Conservation (phyloP, 2,329 filamentous ascomycete genomes). For the Scedosporium minutisporum region DNA sequence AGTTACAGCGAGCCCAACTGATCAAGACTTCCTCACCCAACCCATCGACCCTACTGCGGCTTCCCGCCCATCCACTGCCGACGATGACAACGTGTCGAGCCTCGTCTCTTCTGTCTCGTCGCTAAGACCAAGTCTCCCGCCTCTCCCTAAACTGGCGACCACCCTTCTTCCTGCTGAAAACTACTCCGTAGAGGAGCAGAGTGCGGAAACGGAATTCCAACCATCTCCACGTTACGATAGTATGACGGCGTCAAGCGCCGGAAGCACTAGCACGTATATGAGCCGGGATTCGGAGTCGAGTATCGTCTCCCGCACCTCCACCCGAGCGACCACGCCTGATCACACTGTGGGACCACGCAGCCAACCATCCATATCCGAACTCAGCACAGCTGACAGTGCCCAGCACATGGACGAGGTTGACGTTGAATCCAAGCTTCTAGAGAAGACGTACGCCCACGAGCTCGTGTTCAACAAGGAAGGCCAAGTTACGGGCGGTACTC, state of each 20-base stretch:
- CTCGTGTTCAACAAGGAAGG: conserved; percentile 90
- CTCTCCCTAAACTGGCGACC: conserved; percentile 48
- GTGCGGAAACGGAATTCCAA: conserved; percentile 40
- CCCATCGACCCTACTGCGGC: conserved; percentile 21
- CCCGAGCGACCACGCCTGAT: conserved; percentile 80
- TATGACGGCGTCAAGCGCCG: conserved; percentile 65
- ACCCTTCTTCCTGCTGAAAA: conserved; percentile 36
- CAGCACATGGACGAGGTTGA: conserved; percentile 64
- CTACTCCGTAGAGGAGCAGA: conserved; percentile 35
- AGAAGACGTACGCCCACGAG: conserved; percentile 85
- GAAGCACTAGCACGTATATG: conserved; percentile 68
- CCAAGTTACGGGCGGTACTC: conserved; percentile 83
- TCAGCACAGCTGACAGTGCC: conserved; percentile 53
- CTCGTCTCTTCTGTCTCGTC: conserved; percentile 37
- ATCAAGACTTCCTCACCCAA: conserved; percentile 12
- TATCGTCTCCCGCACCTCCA: conserved; percentile 71
- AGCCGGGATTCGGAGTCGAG: conserved; percentile 77
- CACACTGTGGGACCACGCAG: conserved; percentile 41
- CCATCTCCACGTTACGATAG: conserved; percentile 54
- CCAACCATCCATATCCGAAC: conserved; percentile 56
- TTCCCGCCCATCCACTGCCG: conserved; percentile 33
- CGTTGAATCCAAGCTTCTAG: conserved; percentile 73
- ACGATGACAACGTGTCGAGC: conserved; percentile 31
- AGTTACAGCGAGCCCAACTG: conserved; percentile 34
- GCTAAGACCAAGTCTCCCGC: conserved; percentile 39